Evolutionary conservation across 306 rosid genomes (phyloP).

Genomic region (Cucumis sativus): Cucumber_9930_V3 NC_026660.2:12469501-12470000

Average conservation of each 20-base stretch:
- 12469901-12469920: not conserved
- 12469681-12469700: not conserved
- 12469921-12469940: not conserved
- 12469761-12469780: not conserved
- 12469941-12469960: not conserved
- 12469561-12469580: not conserved
- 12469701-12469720: not conserved
- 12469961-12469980: not conserved
- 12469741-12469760: not conserved
- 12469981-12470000: not conserved
- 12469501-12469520: slow-evolving; percentile 82
- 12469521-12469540: not conserved
- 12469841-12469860: not conserved
- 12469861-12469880: not conserved
- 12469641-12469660: not conserved
- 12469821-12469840: not conserved
- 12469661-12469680: no score
- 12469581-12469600: not conserved
- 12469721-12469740: not conserved
- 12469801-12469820: not conserved
- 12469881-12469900: not conserved
- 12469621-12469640: not conserved
- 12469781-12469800: not conserved
- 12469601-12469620: not conserved
- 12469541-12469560: not conserved